These are phyloP conservation scores for Trichoderma orchidacearum DNA, from an alignment of 495 filamentous ascomycete genomes.

Conservation along the genomic window DNA sequence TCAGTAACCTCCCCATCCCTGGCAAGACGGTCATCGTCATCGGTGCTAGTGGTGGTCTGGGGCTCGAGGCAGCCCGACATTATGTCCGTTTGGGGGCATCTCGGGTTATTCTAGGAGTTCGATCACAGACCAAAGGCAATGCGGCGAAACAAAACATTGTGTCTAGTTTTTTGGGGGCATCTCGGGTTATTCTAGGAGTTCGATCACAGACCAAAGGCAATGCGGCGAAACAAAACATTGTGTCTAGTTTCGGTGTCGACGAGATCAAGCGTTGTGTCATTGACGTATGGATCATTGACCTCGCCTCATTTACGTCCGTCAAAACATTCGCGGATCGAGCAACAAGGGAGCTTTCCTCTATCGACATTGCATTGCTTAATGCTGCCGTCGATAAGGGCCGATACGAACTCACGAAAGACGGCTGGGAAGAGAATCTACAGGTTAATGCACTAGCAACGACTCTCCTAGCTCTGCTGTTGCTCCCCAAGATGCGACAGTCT, in stretches of 20 bases:
- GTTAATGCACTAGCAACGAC: neutral
- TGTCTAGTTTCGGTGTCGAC: neutral
- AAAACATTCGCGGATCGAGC: neutral
- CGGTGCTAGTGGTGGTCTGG: conserved; percentile 31
- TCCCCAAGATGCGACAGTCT: neutral
- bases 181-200: conserved; percentile 31
- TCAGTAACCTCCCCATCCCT: neutral
- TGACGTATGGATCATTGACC: neutral
- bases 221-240: conserved; percentile 8
- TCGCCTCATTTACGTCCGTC: neutral
- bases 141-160: conserved; percentile 29
- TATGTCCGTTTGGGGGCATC: conserved; percentile 25
- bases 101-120: conserved; percentile 32
- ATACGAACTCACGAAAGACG: neutral
- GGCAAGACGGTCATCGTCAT: conserved; percentile 28
- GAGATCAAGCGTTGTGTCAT: neutral
- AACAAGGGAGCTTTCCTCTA: neutral
- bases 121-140: conserved; percentile 21
- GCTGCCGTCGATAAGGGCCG: neutral
- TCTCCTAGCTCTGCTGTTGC: neutral
- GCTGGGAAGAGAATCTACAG: neutral
- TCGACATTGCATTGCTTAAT: neutral
- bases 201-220: conserved; percentile 23
- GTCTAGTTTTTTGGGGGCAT: conserved; percentile 24
- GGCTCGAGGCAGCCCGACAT: conserved; percentile 29